These are phyloP conservation scores for Lactuca saligna DNA, from an alignment of 129 eudicot species.

Conservation along the genomic window DNA sequence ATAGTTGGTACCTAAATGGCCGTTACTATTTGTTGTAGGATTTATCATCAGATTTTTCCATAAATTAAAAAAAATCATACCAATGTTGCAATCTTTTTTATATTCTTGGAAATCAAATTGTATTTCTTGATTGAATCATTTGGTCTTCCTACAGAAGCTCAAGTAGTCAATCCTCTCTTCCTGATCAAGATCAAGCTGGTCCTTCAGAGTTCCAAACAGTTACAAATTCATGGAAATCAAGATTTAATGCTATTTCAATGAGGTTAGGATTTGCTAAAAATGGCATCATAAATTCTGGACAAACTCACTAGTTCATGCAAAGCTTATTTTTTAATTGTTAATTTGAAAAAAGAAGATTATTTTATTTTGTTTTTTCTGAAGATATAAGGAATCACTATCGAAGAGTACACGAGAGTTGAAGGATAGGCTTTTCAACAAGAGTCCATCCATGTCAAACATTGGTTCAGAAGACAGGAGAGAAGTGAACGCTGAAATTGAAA, in stretches of 20 bases:
- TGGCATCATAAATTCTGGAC: too few relatives aligned
- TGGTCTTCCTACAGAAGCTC: constrained; percentile 40
- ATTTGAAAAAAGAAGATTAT: background rate
- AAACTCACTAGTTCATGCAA: too few relatives aligned
- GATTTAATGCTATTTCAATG: constrained; percentile 72
- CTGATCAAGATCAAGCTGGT: constrained; percentile 63
- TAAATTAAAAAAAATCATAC: too few relatives aligned
- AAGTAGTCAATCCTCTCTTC: constrained; percentile 40
- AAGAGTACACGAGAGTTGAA: constrained; percentile 83
- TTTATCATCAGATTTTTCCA: background rate
- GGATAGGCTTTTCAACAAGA: constrained; percentile 71
- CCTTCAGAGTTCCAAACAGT: constrained; percentile 70
- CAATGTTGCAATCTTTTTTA: background rate
- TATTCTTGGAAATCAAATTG: background rate
- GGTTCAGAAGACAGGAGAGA: constrained; percentile 72
- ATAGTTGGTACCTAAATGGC: background rate
- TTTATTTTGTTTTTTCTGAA: constrained; percentile 15
- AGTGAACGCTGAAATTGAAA: constrained; percentile 64
- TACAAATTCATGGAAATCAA: constrained; percentile 68
- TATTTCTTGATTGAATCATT: background rate
- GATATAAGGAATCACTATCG: constrained; percentile 74
- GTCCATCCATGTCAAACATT: constrained; percentile 58
- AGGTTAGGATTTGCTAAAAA: constrained; percentile 31
- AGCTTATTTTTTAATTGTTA: background rate
- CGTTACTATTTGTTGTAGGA: background rate